Percentiles rank a stretch among this genome's conserved stretches.
Evolutionary conservation across 78 protist species (phyloP).

Genomic region (Diacronema lutheri): DNA sequence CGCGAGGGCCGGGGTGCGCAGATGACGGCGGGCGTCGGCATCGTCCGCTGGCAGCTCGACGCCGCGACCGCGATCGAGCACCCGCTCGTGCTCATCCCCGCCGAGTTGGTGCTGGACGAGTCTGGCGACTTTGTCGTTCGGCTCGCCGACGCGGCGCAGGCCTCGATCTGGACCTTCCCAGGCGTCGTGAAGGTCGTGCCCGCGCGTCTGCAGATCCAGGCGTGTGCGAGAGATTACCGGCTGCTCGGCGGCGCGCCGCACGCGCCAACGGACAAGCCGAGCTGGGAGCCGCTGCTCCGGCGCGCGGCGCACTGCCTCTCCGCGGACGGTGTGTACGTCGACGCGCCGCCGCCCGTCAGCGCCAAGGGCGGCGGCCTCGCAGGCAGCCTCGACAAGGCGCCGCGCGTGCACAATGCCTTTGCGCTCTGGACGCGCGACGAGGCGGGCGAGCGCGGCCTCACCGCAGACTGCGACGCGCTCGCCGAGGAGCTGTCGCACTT

Average conservation of each 20-base stretch:
- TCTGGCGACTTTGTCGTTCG: neutral
- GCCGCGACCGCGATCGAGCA: neutral
- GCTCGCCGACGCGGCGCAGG: constrained; percentile 6
- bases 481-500: neutral
- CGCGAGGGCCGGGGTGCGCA: constrained; percentile 17
- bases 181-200: neutral
- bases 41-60: constrained; percentile 3
- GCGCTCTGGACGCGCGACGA: constrained; percentile 1
- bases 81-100: constrained; percentile 6
- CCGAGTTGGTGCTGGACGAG: neutral
- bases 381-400: neutral
- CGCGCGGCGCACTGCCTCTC: constrained; percentile 16
- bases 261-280: neutral
- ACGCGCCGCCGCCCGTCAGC: neutral
- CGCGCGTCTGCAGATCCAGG: neutral
- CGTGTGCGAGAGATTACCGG: neutral
- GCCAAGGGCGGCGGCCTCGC: neutral
- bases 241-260: neutral
- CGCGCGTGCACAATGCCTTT: constrained; percentile 8
- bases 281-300: neutral
- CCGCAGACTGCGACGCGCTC: neutral
- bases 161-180: neutral
- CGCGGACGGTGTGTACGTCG: constrained; percentile 18
- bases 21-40: constrained; percentile 8
- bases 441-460: neutral